These are phyloP conservation scores for Didymella segeticola DNA, from an alignment of 2,329 filamentous ascomycete genomes.

Conservation along the genomic window DNA sequence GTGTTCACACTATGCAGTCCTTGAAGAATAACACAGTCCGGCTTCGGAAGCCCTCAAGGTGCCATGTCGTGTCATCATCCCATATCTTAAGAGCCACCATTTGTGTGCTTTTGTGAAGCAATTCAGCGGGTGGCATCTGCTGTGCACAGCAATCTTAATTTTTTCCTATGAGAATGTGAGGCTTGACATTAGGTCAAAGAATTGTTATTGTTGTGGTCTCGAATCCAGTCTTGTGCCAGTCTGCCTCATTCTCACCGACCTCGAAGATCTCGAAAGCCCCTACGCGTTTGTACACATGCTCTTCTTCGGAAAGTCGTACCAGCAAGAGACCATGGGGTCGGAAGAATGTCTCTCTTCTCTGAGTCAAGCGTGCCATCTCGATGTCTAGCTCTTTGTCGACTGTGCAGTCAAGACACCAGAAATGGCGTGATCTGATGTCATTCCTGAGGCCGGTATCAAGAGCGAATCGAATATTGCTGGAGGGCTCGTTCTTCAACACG, in stretches of 20 bases:
- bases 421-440: background rate
- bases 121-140: too few species aligned
- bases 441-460: background rate
- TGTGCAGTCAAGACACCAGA: constrained; percentile 18
- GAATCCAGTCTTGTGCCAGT: constrained; percentile 1
- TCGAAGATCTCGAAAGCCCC: constrained; percentile 8
- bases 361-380: background rate
- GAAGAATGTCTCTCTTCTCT: constrained; percentile 5
- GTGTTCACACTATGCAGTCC: too few species aligned
- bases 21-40: too few species aligned
- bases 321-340: constrained; percentile 6
- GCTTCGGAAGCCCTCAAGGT: too few species aligned
- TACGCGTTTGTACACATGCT: background rate
- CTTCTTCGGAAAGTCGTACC: background rate
- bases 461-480: constrained; percentile 1
- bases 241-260: background rate
- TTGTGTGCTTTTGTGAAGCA: too few species aligned
- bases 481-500: background rate
- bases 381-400: background rate
- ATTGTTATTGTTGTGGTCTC: background rate
- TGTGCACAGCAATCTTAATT: too few species aligned
- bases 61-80: too few species aligned
- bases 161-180: too few species aligned
- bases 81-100: too few species aligned
- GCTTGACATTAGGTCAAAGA: background rate